These are phyloP conservation scores for Globisporangium alternatum DNA, from an alignment of 352 stramenopile species.

Conservation along the genomic window DNA sequence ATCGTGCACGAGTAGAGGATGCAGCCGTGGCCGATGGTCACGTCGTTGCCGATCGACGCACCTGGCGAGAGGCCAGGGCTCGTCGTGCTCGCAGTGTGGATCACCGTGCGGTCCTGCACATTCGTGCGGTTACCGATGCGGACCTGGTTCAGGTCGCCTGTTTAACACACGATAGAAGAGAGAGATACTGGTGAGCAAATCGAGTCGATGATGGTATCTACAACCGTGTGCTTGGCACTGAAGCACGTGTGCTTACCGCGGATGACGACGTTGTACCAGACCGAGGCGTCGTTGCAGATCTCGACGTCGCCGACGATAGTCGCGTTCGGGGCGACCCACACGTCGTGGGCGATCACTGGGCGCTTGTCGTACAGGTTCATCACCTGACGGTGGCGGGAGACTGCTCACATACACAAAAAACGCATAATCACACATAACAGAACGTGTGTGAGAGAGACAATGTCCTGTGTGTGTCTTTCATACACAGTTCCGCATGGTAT, in stretches of 20 bases:
- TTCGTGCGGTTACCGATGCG: constrained; percentile 96
- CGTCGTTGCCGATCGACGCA: constrained; percentile 93
- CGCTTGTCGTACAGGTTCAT: constrained; percentile 94
- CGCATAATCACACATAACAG: not conserved
- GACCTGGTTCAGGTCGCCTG: constrained; percentile 88
- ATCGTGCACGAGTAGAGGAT: constrained; percentile 97
- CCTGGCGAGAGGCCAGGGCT: constrained; percentile 75
- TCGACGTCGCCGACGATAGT: constrained; percentile 96
- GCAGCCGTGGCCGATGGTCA: constrained; percentile 94
- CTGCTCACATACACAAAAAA: constrained; percentile 33
- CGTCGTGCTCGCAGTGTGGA: constrained; percentile 89
- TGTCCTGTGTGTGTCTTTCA: not conserved
- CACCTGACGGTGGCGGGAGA: constrained; percentile 91
- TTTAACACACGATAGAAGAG: not conserved
- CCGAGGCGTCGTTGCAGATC: constrained; percentile 91
- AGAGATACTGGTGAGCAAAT: not conserved
- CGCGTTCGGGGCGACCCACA: constrained; percentile 96
- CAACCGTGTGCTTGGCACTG: not conserved
- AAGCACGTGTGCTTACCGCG: constrained; percentile 41
- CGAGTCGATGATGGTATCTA: no score
- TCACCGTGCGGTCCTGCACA: constrained; percentile 95
- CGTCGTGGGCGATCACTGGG: constrained; percentile 85
- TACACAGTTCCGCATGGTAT: not conserved
- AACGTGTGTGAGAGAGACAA: not conserved
- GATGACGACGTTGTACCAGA: constrained; percentile 97